Evolutionary conservation across 495 filamentous ascomycete species (phyloP).

Genomic region (Aspergillus bridgeri): DNA sequence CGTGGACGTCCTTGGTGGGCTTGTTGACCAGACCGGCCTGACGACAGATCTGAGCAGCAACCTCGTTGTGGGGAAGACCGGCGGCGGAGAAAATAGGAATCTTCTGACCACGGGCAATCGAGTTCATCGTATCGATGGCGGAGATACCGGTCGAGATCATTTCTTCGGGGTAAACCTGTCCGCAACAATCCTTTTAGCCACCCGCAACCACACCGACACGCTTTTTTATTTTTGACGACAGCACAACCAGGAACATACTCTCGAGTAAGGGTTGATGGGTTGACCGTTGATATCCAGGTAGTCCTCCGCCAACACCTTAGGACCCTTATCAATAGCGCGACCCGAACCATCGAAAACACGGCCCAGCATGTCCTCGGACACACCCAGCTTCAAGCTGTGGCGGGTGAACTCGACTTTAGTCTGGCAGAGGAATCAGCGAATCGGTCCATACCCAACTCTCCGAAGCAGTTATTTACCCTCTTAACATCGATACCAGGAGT

Average conservation of each 20-base stretch:
- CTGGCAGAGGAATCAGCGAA: slow-evolving; percentile 41
- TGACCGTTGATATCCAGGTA: slow-evolving; percentile 99
- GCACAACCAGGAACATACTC: slow-evolving; percentile 52
- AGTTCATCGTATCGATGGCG: slow-evolving; percentile 99
- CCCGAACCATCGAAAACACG: slow-evolving; percentile 98
- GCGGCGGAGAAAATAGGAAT: slow-evolving; percentile 99
- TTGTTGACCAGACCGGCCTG: slow-evolving; percentile 89
- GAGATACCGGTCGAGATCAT: slow-evolving; percentile 99
- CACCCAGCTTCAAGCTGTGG: slow-evolving; percentile 94
- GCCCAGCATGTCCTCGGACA: slow-evolving; percentile 99
- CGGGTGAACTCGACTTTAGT: slow-evolving; percentile 97
- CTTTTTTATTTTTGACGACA: neutral
- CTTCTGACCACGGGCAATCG: slow-evolving; percentile 98
- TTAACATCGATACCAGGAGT: slow-evolving; percentile 97
- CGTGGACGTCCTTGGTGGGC: slow-evolving; percentile 92
- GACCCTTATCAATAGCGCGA: slow-evolving; percentile 95
- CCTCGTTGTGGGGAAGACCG: slow-evolving; percentile 98
- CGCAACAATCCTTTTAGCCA: slow-evolving; percentile 17
- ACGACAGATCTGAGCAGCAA: slow-evolving; percentile 95
- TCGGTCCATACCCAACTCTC: neutral
- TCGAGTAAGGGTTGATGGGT: slow-evolving; percentile 97
- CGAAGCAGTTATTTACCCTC: slow-evolving; percentile 57
- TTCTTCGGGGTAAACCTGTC: slow-evolving; percentile 93
- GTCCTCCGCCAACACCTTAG: slow-evolving; percentile 96
- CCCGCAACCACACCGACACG: neutral